Base-by-base conservation (phyloP, 2,329 filamentous ascomycete genomes). In the Epichloe sylvatica region DNA sequence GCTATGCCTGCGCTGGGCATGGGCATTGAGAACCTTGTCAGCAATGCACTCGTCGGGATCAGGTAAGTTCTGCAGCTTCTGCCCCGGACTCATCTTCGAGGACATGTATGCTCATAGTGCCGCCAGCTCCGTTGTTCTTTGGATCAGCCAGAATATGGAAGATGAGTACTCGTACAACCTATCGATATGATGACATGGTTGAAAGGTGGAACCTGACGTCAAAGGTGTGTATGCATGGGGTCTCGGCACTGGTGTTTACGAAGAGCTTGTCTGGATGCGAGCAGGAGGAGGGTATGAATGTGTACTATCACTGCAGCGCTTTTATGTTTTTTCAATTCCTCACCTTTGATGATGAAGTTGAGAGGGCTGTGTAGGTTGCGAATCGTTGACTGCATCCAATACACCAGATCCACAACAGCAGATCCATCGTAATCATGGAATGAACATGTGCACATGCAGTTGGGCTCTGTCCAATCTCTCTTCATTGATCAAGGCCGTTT, bases 71-170 rank as follows among this genome's bases (percentile, higher is more conserved):
- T 12, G 3, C 35, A 36, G 19, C 4, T 17, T 13, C 19, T 40
- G 25, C 23, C 11, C 2, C 21, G 15, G 7, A n/a, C 15, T n/a
- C 17, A 8, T 37, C n/a, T 15, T 45, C 21, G 9, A 41, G 25
- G n/a, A 3, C 23, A 21, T 21, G 21, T 19, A 33, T 30, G n/a
- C 58, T 63, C 49, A 58, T 49, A n/a, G 5, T 13, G 21, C 5
- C 4, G 11, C 15, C 55, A 79, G 78, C 65, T 76, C 76, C 21
- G 78, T 81, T 45, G 75, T 83, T 52, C 71, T 84, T 40, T 84
- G 80, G 80, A 66, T 84, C 49, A 80, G 76, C 66, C 80, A 84
- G 71, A 84, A 84, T 59, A 83, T 84, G 77, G 80, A 84, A 69
- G 80, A 83, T 59, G 80, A 84, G 65, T 84, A 83, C 58, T 75